A percentile compares a stretch with the other conserved stretches of the same genome.
Evolutionary conservation across 2,329 filamentous ascomycete species (phyloP).

Genomic region (Curvularia spicifera): DNA sequence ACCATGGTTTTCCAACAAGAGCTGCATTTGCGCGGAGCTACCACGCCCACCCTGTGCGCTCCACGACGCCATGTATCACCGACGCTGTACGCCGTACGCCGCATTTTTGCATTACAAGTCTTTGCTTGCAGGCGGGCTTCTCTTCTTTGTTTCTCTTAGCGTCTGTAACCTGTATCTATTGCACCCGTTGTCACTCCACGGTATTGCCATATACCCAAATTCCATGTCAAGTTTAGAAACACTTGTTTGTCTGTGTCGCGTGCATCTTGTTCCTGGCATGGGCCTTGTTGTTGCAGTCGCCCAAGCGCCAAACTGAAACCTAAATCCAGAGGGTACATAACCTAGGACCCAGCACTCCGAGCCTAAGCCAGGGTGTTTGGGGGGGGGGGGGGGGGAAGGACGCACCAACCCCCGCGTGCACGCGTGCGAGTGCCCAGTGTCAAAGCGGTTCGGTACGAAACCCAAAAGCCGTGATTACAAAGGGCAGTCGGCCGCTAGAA

Average conservation of each 20-base stretch:
- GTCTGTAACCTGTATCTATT: constrained; percentile 15
- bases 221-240: constrained; percentile 6
- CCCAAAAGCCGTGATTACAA: constrained; percentile 10
- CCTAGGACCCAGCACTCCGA: constrained; percentile 10
- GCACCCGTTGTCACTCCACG: constrained; percentile 2
- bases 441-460: constrained; percentile 27
- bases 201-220: constrained; percentile 21
- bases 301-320: constrained; percentile 11
- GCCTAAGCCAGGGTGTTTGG: constrained; percentile 11
- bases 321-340: not conserved
- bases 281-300: constrained; percentile 7
- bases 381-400: not conserved
- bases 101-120: constrained; percentile 6
- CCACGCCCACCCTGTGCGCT: constrained; percentile 4
- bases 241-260: not conserved
- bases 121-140: not conserved
- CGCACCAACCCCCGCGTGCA: constrained; percentile 7
- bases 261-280: constrained; percentile 3
- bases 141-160: not conserved
- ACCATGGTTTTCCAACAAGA: constrained; percentile 6
- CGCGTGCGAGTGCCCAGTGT: constrained; percentile 12
- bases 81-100: constrained; percentile 16
- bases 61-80: constrained; percentile 18
- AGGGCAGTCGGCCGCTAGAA: constrained; percentile 13
- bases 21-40: constrained; percentile 7